Evolutionary conservation across 257 asterid genomes (phyloP).

Genomic region (Capsicum chinense): DNA sequence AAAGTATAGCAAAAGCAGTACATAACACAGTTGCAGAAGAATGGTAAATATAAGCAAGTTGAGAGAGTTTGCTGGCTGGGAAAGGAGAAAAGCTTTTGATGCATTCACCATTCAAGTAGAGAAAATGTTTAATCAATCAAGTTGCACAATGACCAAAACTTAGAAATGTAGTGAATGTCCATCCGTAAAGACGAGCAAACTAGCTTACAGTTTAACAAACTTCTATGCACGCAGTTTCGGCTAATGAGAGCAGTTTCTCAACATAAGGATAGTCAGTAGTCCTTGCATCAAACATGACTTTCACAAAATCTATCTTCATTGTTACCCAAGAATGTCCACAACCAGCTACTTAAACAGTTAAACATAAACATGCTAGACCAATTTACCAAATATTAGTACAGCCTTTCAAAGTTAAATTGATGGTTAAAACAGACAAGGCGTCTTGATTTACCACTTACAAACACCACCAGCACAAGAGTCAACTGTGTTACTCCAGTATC

Average conservation of each 20-base stretch:
- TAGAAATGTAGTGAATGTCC: neutral
- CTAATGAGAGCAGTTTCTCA: conserved; percentile 23
- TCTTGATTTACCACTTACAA: neutral
- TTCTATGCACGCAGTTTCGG: neutral
- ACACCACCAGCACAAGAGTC: neutral
- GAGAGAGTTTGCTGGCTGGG: neutral
- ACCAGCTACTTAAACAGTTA: neutral
- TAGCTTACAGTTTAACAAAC: neutral
- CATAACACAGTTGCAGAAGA: conserved; percentile 6
- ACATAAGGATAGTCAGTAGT: conserved; percentile 5
- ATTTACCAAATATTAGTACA: neutral
- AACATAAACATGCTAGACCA: conserved; percentile 8
- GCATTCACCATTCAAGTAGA: conserved; percentile 3
- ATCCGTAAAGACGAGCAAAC: conserved; percentile 14
- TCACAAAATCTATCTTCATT: neutral
- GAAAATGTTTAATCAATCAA: conserved; percentile 20
- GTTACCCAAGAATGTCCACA: neutral
- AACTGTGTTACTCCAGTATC: neutral
- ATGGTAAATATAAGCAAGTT: conserved; percentile 25
- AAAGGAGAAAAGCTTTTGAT: conserved; percentile 9
- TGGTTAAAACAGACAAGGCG: conserved; percentile 4
- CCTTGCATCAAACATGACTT: neutral
- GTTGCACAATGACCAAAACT: neutral
- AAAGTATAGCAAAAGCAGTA: conserved; percentile 24
- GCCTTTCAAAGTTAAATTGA: neutral